These are phyloP conservation scores for Colletotrichum sojae DNA, from an alignment of 2,329 filamentous ascomycete species.

Conservation along the genomic window DNA sequence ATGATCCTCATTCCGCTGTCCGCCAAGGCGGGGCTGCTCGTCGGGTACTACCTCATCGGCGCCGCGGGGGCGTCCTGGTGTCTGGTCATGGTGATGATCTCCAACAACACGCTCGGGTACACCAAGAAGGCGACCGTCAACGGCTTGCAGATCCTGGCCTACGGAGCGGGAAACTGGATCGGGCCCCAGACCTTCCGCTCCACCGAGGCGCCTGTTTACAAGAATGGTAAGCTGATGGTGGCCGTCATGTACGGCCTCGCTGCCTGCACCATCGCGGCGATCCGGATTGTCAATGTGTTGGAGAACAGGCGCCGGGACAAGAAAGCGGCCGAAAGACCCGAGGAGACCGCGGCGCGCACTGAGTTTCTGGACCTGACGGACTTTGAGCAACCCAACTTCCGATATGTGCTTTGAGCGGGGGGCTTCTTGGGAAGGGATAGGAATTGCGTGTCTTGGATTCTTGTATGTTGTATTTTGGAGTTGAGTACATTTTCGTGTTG, in stretches of 20 bases:
- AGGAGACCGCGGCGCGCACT: slow-evolving; percentile 31
- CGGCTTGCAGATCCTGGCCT: slow-evolving; percentile 43
- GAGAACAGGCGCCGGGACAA: slow-evolving; percentile 48
- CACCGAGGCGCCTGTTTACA: slow-evolving; percentile 44
- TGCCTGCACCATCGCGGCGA: slow-evolving; percentile 35
- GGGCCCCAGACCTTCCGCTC: slow-evolving; percentile 46
- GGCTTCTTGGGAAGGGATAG: not conserved
- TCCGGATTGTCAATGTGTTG: slow-evolving; percentile 44
- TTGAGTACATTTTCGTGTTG: too few relatives aligned
- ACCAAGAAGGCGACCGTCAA: slow-evolving; percentile 49
- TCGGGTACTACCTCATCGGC: slow-evolving; percentile 46
- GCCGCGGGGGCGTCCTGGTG: slow-evolving; percentile 46
- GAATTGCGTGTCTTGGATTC: not conserved
- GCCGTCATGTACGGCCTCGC: slow-evolving; percentile 44
- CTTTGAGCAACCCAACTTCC: slow-evolving; percentile 44
- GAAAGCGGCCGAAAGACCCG: slow-evolving; percentile 39
- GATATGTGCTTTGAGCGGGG: slow-evolving; percentile 43
- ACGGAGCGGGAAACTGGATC: slow-evolving; percentile 44
- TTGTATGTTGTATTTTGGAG: too few relatives aligned
- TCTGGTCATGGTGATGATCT: slow-evolving; percentile 47
- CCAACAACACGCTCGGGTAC: slow-evolving; percentile 48
- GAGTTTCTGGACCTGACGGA: slow-evolving; percentile 46
- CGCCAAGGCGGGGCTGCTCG: slow-evolving; percentile 43
- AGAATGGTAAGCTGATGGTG: slow-evolving; percentile 45
- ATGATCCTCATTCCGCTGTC: slow-evolving; percentile 45